These are phyloP conservation scores for Zygoascus sp. DNA, from an alignment of 1,139 yeast species.

Conservation along the genomic window DNA sequence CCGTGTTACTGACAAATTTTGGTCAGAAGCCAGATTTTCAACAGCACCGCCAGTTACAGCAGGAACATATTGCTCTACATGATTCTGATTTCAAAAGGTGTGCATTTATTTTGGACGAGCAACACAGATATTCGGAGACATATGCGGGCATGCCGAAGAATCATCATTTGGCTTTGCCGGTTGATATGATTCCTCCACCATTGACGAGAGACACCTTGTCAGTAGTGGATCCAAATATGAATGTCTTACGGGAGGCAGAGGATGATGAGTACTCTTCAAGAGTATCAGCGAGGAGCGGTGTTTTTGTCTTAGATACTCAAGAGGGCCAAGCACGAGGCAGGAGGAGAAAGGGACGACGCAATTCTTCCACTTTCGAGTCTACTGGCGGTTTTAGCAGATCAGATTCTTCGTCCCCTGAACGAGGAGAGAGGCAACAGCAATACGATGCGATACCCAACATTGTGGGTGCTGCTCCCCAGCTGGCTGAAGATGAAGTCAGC, in stretches of 20 bases:
- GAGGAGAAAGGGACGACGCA: conserved; percentile 12
- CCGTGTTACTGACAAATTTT: conserved; percentile 58
- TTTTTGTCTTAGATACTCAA: background rate
- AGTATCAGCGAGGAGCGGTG: conserved; percentile 8
- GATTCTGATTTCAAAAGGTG: conserved; percentile 83
- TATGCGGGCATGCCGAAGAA: conserved; percentile 41
- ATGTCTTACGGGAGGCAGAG: conserved; percentile 6
- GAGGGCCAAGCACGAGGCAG: conserved; percentile 4
- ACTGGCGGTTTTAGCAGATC: conserved; percentile 2
- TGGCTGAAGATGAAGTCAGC: background rate
- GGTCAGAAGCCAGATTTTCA: conserved; percentile 49
- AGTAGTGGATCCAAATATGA: conserved; percentile 26
- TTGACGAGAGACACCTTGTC: conserved; percentile 37
- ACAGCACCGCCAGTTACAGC: conserved; percentile 51
- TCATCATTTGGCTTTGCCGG: conserved; percentile 51
- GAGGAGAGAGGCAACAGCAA: background rate
- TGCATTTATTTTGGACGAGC: conserved; percentile 60
- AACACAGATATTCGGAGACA: conserved; percentile 39
- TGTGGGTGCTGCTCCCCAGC: background rate
- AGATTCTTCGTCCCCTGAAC: background rate
- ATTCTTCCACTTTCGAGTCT: conserved; percentile 4
- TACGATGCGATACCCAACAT: background rate
- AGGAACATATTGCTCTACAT: conserved; percentile 58
- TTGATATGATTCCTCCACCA: conserved; percentile 58
- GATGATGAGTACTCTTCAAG: conserved; percentile 16